A percentile compares a stretch with the other conserved stretches of the same genome.
phyloP scores from a whole-genome alignment of 192 early-diverging fungal genomes.

The Rhizophlyctis rosea region DNA sequence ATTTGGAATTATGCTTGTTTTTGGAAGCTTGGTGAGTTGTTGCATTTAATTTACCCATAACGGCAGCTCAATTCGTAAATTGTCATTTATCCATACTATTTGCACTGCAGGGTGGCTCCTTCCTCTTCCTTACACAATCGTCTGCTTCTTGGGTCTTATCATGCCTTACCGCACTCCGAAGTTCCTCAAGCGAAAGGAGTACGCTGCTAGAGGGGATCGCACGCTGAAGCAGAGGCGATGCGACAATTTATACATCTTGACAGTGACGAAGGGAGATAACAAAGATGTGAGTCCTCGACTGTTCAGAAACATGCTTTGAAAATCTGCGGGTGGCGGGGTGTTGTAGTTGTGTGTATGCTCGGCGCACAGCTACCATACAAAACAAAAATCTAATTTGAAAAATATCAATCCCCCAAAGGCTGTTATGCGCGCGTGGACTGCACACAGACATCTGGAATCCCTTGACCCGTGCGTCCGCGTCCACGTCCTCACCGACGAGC shows the following conservation, averaged over 20 bases:
- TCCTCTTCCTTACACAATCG: conserved; percentile 52
- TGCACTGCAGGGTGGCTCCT: conserved; percentile 42
- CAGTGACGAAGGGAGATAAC: conserved; percentile 58
- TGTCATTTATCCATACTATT: conserved; percentile 4
- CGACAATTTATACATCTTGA: conserved; percentile 58
- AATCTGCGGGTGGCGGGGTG: no score
- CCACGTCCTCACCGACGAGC: conserved; percentile 59
- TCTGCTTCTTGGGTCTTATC: conserved; percentile 53
- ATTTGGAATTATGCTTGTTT: conserved; percentile 52
- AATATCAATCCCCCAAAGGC: conserved; percentile 10
- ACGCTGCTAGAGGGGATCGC: no score
- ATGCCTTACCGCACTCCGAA: conserved; percentile 48
- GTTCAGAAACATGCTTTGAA: no score
- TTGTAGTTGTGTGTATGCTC: no score
- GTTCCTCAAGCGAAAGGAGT: conserved; percentile 13
- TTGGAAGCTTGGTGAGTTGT: conserved; percentile 51
- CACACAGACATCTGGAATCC: conserved; percentile 51
- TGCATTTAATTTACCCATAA: not conserved
- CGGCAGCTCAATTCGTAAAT: not conserved
- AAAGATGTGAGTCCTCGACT: conserved; percentile 26
- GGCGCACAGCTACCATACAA: no score
- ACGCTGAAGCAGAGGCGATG: conserved; percentile 27
- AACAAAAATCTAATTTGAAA: no score
- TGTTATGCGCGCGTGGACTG: conserved; percentile 53
- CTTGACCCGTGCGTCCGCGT: conserved; percentile 54